phyloP scores from a whole-genome alignment of 371 early-diverging fungal species.

The Saksenaea oblongispora region DNA sequence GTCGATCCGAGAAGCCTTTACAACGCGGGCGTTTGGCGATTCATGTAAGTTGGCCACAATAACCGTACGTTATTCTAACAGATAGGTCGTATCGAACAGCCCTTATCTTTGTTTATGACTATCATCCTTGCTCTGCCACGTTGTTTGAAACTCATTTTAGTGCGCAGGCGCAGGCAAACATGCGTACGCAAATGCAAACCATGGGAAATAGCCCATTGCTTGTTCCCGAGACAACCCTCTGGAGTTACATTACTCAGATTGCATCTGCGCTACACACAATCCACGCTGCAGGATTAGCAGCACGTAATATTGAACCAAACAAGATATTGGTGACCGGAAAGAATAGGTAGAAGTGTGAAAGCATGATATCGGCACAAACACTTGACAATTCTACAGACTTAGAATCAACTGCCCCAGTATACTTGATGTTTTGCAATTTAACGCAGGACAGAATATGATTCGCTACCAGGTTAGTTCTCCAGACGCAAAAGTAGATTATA shows the following conservation, averaged over 20 bases:
- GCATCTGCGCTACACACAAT: slow-evolving; percentile 82
- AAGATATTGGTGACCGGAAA: slow-evolving; percentile 84
- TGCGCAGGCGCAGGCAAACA: slow-evolving; percentile 52
- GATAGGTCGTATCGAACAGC: slow-evolving; percentile 36
- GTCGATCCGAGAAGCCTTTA: slow-evolving; percentile 91
- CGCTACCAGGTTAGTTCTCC: slow-evolving; percentile 58
- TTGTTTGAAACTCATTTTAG: slow-evolving; percentile 70
- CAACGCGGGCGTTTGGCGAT: slow-evolving; percentile 94
- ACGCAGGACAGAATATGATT: slow-evolving; percentile 60
- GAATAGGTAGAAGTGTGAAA: slow-evolving; percentile 58
- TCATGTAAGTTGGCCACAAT: slow-evolving; percentile 56
- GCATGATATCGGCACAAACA: neutral
- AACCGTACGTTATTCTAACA: neutral
- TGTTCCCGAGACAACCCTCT: slow-evolving; percentile 76
- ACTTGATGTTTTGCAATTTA: slow-evolving; percentile 83
- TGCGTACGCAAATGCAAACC: slow-evolving; percentile 42
- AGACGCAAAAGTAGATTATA: neutral
- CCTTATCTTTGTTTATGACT: slow-evolving; percentile 86
- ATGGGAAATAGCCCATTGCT: slow-evolving; percentile 33
- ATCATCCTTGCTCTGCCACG: slow-evolving; percentile 83
- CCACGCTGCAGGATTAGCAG: slow-evolving; percentile 80
- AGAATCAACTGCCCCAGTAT: slow-evolving; percentile 83
- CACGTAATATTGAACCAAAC: slow-evolving; percentile 73
- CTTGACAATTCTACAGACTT: slow-evolving; percentile 45
- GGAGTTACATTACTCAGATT: slow-evolving; percentile 89